A percentile compares a stretch with the other conserved stretches of the same genome.
These are phyloP conservation scores for Hanseniaspora pseudoguilliermondii DNA, from an alignment of 805 yeast genomes.

Conservation along the genomic window DNA sequence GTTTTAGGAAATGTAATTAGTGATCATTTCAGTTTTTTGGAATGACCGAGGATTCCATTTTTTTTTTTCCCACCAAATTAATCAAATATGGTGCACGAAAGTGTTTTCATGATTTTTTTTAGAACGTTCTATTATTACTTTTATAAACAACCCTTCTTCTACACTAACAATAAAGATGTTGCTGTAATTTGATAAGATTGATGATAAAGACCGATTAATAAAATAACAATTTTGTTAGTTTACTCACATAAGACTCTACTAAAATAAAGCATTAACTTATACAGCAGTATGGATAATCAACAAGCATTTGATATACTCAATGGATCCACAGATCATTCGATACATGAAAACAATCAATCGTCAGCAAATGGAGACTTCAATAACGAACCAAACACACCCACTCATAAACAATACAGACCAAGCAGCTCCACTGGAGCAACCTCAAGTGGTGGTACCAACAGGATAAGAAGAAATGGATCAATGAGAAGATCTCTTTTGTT, in stretches of 20 bases:
- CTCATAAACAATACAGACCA: slow-evolving; percentile 7
- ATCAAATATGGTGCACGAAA: no score
- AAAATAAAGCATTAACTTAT: background rate
- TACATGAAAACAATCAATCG: background rate
- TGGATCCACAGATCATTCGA: background rate
- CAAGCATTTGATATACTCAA: background rate
- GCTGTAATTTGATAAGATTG: no score
- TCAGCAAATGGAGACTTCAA: background rate
- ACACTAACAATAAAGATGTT: no score
- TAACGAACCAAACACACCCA: background rate
- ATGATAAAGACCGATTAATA: no score
- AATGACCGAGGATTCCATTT: no score
- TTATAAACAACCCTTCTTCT: no score
- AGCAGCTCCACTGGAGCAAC: background rate
- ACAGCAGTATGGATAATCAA: background rate
- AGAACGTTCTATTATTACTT: no score
- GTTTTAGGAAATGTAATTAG: background rate
- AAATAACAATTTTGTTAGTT: no score
- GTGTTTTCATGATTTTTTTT: no score
- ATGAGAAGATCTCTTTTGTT: slow-evolving; percentile 13
- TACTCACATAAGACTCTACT: no score
- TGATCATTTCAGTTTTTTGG: no score
- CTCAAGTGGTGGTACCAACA: background rate
- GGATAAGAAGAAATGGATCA: slow-evolving; percentile 12
- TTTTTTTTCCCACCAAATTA: no score